A percentile compares a stretch with the other conserved stretches of the same genome.
These are phyloP conservation scores for Psidium guajava DNA, from an alignment of 345 rosid genomes.

Conservation along the genomic window DNA sequence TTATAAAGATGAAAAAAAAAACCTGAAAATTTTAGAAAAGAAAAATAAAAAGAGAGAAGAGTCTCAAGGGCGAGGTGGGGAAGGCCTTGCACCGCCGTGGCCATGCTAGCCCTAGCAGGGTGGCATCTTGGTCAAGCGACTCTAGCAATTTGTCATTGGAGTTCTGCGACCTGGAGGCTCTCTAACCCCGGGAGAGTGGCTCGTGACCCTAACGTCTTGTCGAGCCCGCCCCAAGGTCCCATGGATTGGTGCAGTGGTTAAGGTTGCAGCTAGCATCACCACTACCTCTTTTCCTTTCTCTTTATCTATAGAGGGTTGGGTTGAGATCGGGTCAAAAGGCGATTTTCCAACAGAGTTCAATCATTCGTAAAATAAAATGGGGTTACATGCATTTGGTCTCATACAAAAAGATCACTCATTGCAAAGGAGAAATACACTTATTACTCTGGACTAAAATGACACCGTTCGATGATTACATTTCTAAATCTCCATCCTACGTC, in stretches of 20 bases:
- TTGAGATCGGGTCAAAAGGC: too few relatives aligned
- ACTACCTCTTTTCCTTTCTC: too few relatives aligned
- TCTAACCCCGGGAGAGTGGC: neutral
- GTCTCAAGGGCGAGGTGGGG: neutral
- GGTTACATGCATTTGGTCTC: neutral
- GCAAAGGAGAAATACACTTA: neutral
- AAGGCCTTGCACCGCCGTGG: neutral
- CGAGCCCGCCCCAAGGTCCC: neutral
- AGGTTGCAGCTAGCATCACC: neutral
- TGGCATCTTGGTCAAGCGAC: neutral
- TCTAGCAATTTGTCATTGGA: neutral
- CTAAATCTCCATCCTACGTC: too few relatives aligned
- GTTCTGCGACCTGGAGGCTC: neutral
- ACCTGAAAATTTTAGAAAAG: neutral
- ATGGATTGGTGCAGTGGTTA: neutral
- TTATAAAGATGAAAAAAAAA: neutral
- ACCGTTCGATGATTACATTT: too few relatives aligned
- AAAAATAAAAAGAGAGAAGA: neutral
- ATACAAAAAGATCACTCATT: neutral
- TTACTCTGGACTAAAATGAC: too few relatives aligned
- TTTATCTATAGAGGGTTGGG: too few relatives aligned
- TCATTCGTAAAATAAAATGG: too few relatives aligned
- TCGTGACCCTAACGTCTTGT: neutral
- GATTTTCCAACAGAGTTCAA: too few relatives aligned
- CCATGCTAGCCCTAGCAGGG: neutral